These are phyloP conservation scores for Homolaphlyctis polyrhiza DNA, from an alignment of 371 early-diverging fungal species.

Conservation along the genomic window DNA sequence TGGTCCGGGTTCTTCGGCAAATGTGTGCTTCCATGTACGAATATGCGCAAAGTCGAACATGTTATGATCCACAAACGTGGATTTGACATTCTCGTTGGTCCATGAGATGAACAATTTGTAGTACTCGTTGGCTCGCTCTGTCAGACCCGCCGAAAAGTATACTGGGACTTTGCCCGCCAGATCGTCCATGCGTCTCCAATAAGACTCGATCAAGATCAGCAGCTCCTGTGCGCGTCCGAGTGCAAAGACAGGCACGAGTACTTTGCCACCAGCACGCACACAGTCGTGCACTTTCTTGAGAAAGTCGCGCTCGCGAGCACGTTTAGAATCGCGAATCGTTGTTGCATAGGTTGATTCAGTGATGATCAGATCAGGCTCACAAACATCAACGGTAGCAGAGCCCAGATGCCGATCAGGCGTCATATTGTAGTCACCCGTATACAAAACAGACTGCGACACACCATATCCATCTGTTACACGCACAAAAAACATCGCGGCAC, in stretches of 20 bases:
- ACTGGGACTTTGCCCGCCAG: slow-evolving; percentile 93
- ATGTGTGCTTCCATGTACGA: slow-evolving; percentile 75
- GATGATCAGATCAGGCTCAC: slow-evolving; percentile 92
- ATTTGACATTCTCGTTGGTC: slow-evolving; percentile 97
- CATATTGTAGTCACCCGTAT: slow-evolving; percentile 99
- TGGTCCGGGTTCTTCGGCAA: slow-evolving; percentile 93
- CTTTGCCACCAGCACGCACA: slow-evolving; percentile 90
- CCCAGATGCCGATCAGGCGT: slow-evolving; percentile 99
- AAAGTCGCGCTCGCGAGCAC: slow-evolving; percentile 86
- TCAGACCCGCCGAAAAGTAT: slow-evolving; percentile 98
- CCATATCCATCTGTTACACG: slow-evolving; percentile 59
- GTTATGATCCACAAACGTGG: slow-evolving; percentile 88
- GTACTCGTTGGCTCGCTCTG: slow-evolving; percentile 94
- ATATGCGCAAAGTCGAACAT: slow-evolving; percentile 98
- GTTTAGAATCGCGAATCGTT: slow-evolving; percentile 83
- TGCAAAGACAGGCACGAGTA: slow-evolving; percentile 99
- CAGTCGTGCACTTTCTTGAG: slow-evolving; percentile 88
- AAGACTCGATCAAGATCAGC: slow-evolving; percentile 93
- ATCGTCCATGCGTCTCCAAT: slow-evolving; percentile 85
- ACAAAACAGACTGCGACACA: slow-evolving; percentile 83
- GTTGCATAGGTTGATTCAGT: slow-evolving; percentile 99
- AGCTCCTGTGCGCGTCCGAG: slow-evolving; percentile 99
- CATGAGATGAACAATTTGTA: slow-evolving; percentile 99
- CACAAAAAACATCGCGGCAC: slow-evolving; percentile 99
- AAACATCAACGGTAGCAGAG: slow-evolving; percentile 78